Conservation (phyloP, 495 filamentous ascomycete species). For the Penicillium macrosclerotiorum region DNA sequence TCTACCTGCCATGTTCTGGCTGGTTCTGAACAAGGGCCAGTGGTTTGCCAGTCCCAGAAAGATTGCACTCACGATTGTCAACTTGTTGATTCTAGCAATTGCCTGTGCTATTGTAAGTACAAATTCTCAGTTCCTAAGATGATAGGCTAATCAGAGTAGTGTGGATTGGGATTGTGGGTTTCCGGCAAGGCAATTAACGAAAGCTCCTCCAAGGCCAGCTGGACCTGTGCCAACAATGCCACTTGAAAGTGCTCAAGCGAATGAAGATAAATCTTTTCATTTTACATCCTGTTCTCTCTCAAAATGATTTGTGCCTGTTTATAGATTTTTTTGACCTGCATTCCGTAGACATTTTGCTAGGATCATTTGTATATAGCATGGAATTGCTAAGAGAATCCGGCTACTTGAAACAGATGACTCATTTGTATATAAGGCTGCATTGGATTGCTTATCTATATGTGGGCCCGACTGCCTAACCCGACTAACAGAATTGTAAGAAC, state of each 20-base stretch:
- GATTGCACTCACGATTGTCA: constrained; percentile 42
- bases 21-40: constrained; percentile 51
- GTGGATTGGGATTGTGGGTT: constrained; percentile 38
- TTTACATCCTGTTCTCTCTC: background rate
- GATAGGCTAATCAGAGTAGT: constrained; percentile 21
- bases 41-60: constrained; percentile 45
- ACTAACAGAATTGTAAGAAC: too few relatives aligned
- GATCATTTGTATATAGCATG: background rate
- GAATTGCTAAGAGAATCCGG: too few relatives aligned
- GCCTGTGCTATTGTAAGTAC: constrained; percentile 35
- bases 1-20: constrained; percentile 38
- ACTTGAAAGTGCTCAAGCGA: background rate
- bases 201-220: constrained; percentile 27
- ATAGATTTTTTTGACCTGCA: background rate
- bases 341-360: background rate
- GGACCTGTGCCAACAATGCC: constrained; percentile 34
- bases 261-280: background rate
- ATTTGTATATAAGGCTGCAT: too few relatives aligned
- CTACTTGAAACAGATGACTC: too few relatives aligned
- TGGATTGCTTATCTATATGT: too few relatives aligned
- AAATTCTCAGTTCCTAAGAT: background rate
- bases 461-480: too few relatives aligned
- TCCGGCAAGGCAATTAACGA: constrained; percentile 37
- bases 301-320: background rate
- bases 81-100: constrained; percentile 51